Percentiles rank a stretch among this genome's conserved stretches.
These are phyloP conservation scores for Solanum hybrid DNA, from an alignment of 305 asterid species.

Conservation along the genomic window DNA sequence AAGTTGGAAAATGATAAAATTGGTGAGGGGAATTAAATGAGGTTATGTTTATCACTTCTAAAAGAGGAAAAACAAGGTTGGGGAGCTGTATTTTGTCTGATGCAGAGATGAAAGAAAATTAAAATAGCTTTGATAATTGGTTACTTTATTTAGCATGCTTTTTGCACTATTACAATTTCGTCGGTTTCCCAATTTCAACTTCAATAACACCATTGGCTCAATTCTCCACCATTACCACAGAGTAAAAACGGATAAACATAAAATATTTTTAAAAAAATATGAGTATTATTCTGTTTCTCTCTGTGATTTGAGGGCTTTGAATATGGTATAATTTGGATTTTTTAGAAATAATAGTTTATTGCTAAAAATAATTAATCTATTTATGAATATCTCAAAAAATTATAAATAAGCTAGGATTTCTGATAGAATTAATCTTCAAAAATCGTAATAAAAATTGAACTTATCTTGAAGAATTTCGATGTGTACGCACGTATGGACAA, in stretches of 20 bases:
- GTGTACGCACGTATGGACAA: background rate
- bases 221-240: background rate
- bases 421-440: background rate
- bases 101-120: background rate
- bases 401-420: background rate
- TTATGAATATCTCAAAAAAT: background rate
- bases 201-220: background rate
- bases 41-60: background rate
- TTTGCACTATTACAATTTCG: background rate
- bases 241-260: background rate
- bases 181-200: background rate
- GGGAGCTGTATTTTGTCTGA: background rate
- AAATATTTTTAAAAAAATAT: too few relatives aligned
- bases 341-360: background rate
- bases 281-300: background rate
- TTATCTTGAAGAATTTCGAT: background rate
- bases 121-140: background rate
- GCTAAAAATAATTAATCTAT: background rate
- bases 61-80: background rate
- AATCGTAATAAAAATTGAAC: background rate
- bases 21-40: background rate
- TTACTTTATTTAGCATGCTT: background rate
- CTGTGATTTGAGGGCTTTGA: background rate
- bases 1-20: background rate
- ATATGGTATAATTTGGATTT: background rate